Evolutionary conservation across 2,329 filamentous ascomycete species (phyloP), one percentile per base, ranked within the genome.

Genomic region (Nothophaeocryptopus gaeumannii): DNA sequence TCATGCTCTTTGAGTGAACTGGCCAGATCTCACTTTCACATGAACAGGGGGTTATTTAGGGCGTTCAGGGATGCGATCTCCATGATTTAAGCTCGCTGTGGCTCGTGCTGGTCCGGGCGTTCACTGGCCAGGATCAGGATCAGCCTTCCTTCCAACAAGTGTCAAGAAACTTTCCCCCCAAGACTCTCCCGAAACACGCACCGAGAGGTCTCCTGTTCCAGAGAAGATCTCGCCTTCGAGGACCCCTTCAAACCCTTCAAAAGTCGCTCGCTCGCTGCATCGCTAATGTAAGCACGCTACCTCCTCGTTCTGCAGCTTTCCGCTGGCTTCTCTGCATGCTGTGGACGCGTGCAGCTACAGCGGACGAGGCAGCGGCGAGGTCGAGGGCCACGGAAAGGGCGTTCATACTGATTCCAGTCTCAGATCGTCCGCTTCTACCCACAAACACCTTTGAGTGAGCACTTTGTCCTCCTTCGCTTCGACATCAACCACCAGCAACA

Each of bases 401-500:
- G 33, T 30, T 45, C 16, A 26, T 13, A 45, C 42, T 45, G 32
- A 45, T 30, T 45, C 20, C 20, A 26, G 20, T 26, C 20, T 26
- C 20, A 26, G 20, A 26, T 26, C 20, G 7, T 26, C 20, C 20
- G 20, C 20, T 26, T 26, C 20, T 26, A 26, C 20, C 7, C 20
- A 7, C 20, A 26, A 26, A 26, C 20, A 26, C 20, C 20, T 26
- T 7, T 26, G 20, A 26, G 4, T 26, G 20, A 26, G 20, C 20
- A 26, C 20, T 26, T 33, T 34, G 30, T 40, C 33, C 1, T 29
- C 39, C 20, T 26, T 26, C 20, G 20, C 20, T 26, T 26, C 20
- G 20, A 26, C 20, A 26, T 26, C 20, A 26, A 26, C 20, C 37
- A 29, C 36, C 13, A 48, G 44, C 56, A 61, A 35, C 54, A 66